These are phyloP conservation scores for Canariomyces notabilis DNA, from an alignment of 2,329 filamentous ascomycete species.

Conservation along the genomic window DNA sequence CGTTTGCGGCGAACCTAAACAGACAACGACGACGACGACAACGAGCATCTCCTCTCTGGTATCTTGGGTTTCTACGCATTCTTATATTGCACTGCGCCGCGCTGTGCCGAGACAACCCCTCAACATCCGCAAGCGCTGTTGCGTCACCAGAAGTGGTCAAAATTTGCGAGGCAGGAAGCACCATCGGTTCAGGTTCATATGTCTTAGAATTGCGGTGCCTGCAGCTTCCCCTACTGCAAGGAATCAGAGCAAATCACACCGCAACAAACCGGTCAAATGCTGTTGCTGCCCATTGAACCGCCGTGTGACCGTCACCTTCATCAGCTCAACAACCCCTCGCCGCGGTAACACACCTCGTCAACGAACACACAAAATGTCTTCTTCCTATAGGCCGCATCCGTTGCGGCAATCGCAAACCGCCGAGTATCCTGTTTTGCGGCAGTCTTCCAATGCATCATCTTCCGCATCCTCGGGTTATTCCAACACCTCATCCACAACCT, in stretches of 20 bases:
- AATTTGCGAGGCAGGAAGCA: neutral
- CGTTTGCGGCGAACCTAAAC: constrained; percentile 9
- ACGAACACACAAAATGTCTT: constrained; percentile 32
- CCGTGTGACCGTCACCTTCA: constrained; percentile 20
- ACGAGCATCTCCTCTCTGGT: neutral
- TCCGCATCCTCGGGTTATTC: constrained; percentile 67
- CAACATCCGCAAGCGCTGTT: neutral
- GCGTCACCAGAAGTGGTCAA: neutral
- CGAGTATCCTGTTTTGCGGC: constrained; percentile 50
- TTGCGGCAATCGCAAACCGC: constrained; percentile 52
- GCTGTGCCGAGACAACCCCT: neutral
- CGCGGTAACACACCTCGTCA: constrained; percentile 12
- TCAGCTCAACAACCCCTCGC: constrained; percentile 28
- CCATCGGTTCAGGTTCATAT: constrained; percentile 2
- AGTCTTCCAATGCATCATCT: constrained; percentile 66
- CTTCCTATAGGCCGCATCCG: constrained; percentile 51
- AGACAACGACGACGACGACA: neutral
- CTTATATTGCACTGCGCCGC: neutral
- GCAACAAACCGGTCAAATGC: constrained; percentile 20
- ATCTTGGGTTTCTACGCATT: neutral
- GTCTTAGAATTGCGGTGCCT: constrained; percentile 6
- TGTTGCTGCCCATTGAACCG: constrained; percentile 26
- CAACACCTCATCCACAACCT: constrained; percentile 43
- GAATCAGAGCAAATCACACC: constrained; percentile 1
- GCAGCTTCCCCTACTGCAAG: constrained; percentile 6